phyloP scores from a whole-genome alignment of 2,329 filamentous ascomycete species.

The Colletotrichum sp. region DNA sequence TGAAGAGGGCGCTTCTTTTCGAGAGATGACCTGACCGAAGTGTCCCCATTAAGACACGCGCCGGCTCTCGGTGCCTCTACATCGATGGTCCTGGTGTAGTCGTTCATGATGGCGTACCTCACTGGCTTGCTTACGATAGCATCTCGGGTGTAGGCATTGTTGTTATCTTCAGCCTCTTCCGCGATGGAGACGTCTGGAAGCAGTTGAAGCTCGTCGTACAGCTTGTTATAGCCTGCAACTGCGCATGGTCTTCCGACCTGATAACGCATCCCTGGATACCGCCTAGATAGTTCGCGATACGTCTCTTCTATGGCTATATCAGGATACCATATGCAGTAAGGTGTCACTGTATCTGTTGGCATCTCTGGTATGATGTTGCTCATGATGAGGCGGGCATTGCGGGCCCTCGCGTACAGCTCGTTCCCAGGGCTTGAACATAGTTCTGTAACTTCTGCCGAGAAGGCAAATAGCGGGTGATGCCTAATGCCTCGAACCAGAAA shows the following conservation, averaged over 20 bases:
- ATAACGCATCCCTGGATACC: conserved; percentile 39
- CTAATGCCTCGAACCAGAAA: too few relatives aligned
- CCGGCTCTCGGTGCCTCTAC: not conserved
- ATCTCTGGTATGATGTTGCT: conserved; percentile 32
- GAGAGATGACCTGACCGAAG: not conserved
- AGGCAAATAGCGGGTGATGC: not conserved
- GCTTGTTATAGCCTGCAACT: conserved; percentile 36
- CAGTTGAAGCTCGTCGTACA: conserved; percentile 38
- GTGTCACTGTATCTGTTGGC: conserved; percentile 23
- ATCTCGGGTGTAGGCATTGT: conserved; percentile 28
- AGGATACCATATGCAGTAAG: conserved; percentile 47
- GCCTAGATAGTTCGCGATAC: conserved; percentile 32
- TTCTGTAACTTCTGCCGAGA: fast-evolving
- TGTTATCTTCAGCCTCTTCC: conserved; percentile 38
- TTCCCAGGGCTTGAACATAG: fast-evolving
- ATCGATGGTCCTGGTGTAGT: conserved; percentile 29
- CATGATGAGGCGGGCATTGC: conserved; percentile 28
- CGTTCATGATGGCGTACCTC: conserved; percentile 37
- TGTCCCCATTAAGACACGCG: not conserved
- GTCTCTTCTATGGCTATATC: conserved; percentile 39
- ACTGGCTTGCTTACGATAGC: conserved; percentile 31
- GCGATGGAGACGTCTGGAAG: conserved; percentile 39
- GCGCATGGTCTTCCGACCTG: conserved; percentile 43
- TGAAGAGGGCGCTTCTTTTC: not conserved
- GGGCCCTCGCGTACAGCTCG: not conserved